Base-by-base conservation (phyloP, 306 rosid genomes). In the Rubus parviflorus region DNA sequence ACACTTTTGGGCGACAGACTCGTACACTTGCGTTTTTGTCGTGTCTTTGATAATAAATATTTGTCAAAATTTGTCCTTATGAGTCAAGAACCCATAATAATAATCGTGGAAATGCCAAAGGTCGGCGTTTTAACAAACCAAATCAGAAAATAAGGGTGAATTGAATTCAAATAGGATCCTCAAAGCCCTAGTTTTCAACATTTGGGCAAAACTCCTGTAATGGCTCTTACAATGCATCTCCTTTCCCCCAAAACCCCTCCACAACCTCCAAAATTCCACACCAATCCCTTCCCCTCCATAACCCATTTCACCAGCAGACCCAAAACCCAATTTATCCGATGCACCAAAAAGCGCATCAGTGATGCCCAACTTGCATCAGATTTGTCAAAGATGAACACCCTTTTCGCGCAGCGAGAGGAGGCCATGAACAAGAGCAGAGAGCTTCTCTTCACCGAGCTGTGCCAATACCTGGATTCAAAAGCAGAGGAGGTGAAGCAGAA, bases 381-480 rank as follows among this genome's bases (percentile, higher is more conserved):
- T 41, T 68, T 91, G 9, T 86, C 94, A 7, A 72, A 82, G 68
- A 82, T 87, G 73, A 90, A 79, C 81, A 64, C 81, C 76, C 81
- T 82, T 19, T 61, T 61, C 81, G 8, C 46, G 25, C 83, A 85
- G 71, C 83, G 88, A 20, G 91, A 85, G 68, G 96, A 89, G 41
- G 97, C 94, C 48, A 78, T 94, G 90, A 77, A 66, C 65, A 92
- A 89, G 87, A 89, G 97, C 91, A 82, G 83, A 76, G 83, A 81
- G 63, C 75, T 94, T 1, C 86, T 94, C 19, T 92, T 94, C 84
- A 70, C 82, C 5, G 95, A 90, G 80, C 51, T 94, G 0, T 85
- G 92, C 77, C 73, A 75, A 4, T 86, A 81, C 74, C 80, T 90
- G 6, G 81, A 77, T 30, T 74, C 88, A 53, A 81, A 85, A 42